Base-by-base conservation (phyloP, 148 eudicot species). In the Camellia granthamiana region DNA sequence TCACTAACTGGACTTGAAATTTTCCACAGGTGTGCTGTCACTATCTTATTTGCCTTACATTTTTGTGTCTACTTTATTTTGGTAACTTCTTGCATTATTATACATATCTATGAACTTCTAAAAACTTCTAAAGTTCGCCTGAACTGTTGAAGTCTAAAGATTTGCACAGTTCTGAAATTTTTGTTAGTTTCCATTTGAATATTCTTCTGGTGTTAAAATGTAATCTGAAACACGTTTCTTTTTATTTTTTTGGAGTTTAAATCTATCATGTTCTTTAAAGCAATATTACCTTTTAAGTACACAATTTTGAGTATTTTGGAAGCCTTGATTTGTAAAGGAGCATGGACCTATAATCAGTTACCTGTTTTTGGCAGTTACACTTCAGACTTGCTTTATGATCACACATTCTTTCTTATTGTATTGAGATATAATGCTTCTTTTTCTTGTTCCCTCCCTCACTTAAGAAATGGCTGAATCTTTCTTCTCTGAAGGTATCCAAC, bases 1-100 rank as follows among this genome's bases (percentile, higher is more conserved):
- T 94, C 92, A 71, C 61, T 96, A 69, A 92, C 94, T 23, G 97
- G 99, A 82, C 88, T 93, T 79, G 99, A 96, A 76, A 93, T 96
- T 84, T 96, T 96, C 77, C 99, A 96, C 85, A 93, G 99, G 99
- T 93, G 84, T 71, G 52, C 19, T 30, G 55, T 52, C 13, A 49
- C 18, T 81, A 10, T 46, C 18, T 14, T 13, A 21, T 72, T 64
- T 43, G 30, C 30, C 63, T 49, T 79, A 46, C n/a, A 54, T 42
- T 23, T 23, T 72, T n/a, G 5, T 47, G 10, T 18, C 6, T 52
- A 52, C 75, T 51, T 21, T 64, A 12, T 47, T 65, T 72, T 75
- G 14, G 38, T 30, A 14, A 12, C 38, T 70, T 70, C 9, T 14
- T 21, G 61, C 38, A 11, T 80, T 21, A 30, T 65, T 54, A 38